Percentiles rank a stretch among this genome's conserved stretches.
These are phyloP conservation scores for Pseudogymnoascus sp. DNA, from an alignment of 2,329 filamentous ascomycete species.

Conservation along the genomic window DNA sequence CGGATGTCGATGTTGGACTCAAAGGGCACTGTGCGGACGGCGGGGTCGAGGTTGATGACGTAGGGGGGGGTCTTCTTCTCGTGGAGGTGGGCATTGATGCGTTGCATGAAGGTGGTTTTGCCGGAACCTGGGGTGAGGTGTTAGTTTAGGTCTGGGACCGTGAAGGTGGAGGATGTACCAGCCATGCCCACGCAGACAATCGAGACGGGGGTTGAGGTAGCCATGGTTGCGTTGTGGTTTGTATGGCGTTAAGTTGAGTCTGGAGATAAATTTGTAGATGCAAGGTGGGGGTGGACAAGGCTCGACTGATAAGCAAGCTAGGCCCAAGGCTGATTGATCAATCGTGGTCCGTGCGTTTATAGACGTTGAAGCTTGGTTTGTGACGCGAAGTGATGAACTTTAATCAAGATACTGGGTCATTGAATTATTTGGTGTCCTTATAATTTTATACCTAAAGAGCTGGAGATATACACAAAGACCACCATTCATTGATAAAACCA, in stretches of 20 bases:
- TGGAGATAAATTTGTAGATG: conserved; percentile 9
- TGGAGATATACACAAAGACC: background rate
- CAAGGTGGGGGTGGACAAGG: conserved; percentile 1
- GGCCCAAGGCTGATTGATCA: conserved; percentile 8
- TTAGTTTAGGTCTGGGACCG: background rate
- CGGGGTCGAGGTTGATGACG: conserved; percentile 93
- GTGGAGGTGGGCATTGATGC: conserved; percentile 90
- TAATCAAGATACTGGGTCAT: background rate
- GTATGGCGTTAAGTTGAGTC: background rate
- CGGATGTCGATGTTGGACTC: conserved; percentile 98
- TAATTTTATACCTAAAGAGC: background rate
- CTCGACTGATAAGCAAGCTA: conserved; percentile 6
- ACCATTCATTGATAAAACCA: background rate
- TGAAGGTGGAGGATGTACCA: conserved; percentile 40
- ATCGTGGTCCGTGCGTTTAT: background rate
- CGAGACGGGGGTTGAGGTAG: conserved; percentile 55
- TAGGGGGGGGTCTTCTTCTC: conserved; percentile 74
- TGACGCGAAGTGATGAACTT: background rate
- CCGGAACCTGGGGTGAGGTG: conserved; percentile 58
- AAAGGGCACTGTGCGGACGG: conserved; percentile 87
- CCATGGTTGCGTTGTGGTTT: conserved; percentile 24
- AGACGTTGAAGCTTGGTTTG: background rate
- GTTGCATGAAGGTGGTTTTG: conserved; percentile 99
- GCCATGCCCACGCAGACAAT: conserved; percentile 98
- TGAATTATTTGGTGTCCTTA: background rate